Base-by-base conservation (phyloP, 2,329 filamentous ascomycete genomes). In the Aspergillus fructus region DNA sequence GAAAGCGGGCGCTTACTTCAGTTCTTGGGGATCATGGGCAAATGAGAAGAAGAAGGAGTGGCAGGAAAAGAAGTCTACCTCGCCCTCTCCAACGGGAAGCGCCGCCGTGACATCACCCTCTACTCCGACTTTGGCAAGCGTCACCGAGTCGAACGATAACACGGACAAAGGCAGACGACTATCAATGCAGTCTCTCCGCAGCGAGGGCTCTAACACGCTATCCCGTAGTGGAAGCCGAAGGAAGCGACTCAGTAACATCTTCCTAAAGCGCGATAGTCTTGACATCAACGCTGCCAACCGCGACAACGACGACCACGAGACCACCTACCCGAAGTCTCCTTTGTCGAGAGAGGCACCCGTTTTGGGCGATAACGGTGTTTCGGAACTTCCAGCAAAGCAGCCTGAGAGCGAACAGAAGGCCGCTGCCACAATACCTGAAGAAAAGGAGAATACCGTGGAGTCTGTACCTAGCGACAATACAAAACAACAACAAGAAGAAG, bases 1-100 rank as follows among this genome's bases (percentile, higher is more conserved):
- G 51, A 76, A 79, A 40, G 85, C 85, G n/a, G 78, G 83, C 15
- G 82, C 85, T 1, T 88, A 88, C 65, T 72, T 88, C 49, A 85
- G 81, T 55, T 85, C 83, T 0, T 88, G 85, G 85, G 80, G 85
- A 4, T 73, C 79, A 1, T 88, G 85, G 85, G 85, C 85, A 4
- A 75, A 67, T 59, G 78, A 80, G 55, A 76, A 75, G 64, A 73
- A 73, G 30, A 78, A 73, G 60, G 78, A 76, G 60, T 81, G 76
- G 78, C 74, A 76, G 59, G 73, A 77, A 23, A 74, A 73, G 56
- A 74, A 71, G 51, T 61, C 59, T 13, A 56, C 64, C 17, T 65
- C 71, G 2, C 61, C 67, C 1, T 66, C 70, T 1, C 63, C 71
- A 21, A 64, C 68, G 5, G 57, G 68, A 9, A 60, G 37, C 30